A percentile compares a stretch with the other conserved stretches of the same genome.
Evolutionary conservation across 148 eudicot genomes (phyloP).

Genomic region (Suaeda aralocaspica): DNA sequence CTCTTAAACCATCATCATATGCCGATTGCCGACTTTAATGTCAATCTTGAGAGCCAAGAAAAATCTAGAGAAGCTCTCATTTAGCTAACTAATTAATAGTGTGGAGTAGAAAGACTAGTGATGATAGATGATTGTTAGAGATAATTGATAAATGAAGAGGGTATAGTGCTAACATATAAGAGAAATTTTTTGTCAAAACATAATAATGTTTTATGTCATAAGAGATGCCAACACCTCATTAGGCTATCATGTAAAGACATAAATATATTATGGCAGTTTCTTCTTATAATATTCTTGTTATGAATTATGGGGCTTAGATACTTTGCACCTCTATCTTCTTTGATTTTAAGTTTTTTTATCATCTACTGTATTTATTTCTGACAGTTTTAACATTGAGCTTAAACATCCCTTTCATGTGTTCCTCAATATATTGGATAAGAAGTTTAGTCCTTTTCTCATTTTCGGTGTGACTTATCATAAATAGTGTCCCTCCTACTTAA

Average conservation of each 20-base stretch:
- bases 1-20: too few species aligned
- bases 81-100: too few species aligned
- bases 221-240: slow-evolving; percentile 24
- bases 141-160: background rate
- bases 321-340: background rate
- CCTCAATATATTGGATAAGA: background rate
- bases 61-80: too few species aligned
- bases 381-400: background rate
- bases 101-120: too few species aligned
- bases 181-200: slow-evolving; percentile 8
- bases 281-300: background rate
- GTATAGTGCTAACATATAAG: background rate
- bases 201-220: slow-evolving; percentile 16
- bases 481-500: too few species aligned
- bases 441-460: slow-evolving; percentile 11
- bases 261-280: slow-evolving; percentile 9
- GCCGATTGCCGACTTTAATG: too few species aligned
- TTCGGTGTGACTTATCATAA: slow-evolving; percentile 15
- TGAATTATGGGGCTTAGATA: slow-evolving; percentile 22
- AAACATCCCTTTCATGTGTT: background rate
- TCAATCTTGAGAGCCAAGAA: too few species aligned
- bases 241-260: background rate
- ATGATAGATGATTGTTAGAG: too few species aligned
- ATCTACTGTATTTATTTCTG: background rate
- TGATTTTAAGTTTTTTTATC: background rate